These are phyloP conservation scores for Trichocladium uniseriatum DNA, from an alignment of 495 filamentous ascomycete genomes.

Conservation along the genomic window DNA sequence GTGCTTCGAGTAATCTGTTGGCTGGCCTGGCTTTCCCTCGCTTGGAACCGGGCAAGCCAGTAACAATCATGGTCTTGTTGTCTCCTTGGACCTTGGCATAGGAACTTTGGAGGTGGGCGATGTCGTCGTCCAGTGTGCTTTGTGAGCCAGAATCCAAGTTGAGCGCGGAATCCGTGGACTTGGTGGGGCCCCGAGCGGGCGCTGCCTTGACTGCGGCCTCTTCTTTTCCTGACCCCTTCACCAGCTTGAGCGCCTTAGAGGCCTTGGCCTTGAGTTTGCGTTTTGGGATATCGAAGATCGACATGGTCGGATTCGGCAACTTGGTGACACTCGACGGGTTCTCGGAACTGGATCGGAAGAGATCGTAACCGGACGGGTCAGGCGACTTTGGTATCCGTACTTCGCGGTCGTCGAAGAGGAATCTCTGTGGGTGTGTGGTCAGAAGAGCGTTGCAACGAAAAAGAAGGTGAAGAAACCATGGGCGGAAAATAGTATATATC, in stretches of 20 bases:
- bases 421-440: constrained; percentile 23
- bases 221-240: background rate
- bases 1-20: constrained; percentile 32
- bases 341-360: constrained; percentile 32
- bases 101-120: constrained; percentile 31
- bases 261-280: constrained; percentile 16
- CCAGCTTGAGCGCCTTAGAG: constrained; percentile 20
- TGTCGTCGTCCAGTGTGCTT: constrained; percentile 22
- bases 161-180: constrained; percentile 1
- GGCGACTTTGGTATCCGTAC: constrained; percentile 27
- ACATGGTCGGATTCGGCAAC: constrained; percentile 38
- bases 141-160: constrained; percentile 7
- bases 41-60: constrained; percentile 25
- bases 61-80: constrained; percentile 22
- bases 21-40: constrained; percentile 25
- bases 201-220: background rate
- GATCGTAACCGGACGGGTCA: constrained; percentile 34
- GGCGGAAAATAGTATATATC: background rate
- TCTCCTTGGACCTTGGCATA: constrained; percentile 28
- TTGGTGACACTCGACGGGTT: constrained; percentile 24
- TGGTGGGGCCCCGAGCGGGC: background rate
- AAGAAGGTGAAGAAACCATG: background rate
- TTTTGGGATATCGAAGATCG: constrained; percentile 34
- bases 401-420: constrained; percentile 32
- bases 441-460: background rate